Evolutionary conservation across 306 rosid species (phyloP), one percentile per base, ranked within the genome.

Genomic region (Herpetospermum pedunculosum): DNA sequence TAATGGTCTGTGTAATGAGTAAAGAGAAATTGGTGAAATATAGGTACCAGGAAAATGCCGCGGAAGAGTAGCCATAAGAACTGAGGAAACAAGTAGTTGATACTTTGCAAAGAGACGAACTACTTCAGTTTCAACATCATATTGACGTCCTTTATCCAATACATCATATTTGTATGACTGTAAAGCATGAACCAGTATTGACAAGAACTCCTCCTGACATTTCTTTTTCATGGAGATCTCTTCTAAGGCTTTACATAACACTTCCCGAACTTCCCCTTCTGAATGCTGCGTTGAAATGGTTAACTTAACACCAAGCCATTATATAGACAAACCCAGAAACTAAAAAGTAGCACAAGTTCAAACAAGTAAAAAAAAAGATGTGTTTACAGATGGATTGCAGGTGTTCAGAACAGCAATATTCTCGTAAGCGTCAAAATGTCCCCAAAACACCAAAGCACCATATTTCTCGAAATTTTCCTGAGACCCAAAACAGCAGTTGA

Each of bases 1-100:
- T 10, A 28, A 55, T 46, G 44, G 29, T 63, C 29, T 35, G 18
- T 18, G 69, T 18, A 59, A 60, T 60, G 49, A 9, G n/a, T 37
- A 38, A 55, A 21, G 18, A 65, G 34, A 28, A 40, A 37, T 0
- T 65, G 3, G 37, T 50, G 12, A 23, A 26, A 64, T 2, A 37
- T 15, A 85, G 55, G 60, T 83, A 90, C 97, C 97, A 2, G 94
- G 92, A 83, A 93, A 93, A 85, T 84, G 82, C 15, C 84, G 92
- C 65, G 98, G 96, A 76, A 93, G 92, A 40, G 84, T 75, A 59
- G 96, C 89, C 98, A 86, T 89, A 32, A 90, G 98, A 68, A 85
- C 84, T 32, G 98, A 93, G 76, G 96, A 87, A 70, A 87, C 96
- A 12, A 81, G 80, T 52, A 88, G 76, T 44, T 89, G 97, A 77